Evolutionary conservation across 208 protist species (phyloP).

Genomic region (Naegleria fowleri): DNA sequence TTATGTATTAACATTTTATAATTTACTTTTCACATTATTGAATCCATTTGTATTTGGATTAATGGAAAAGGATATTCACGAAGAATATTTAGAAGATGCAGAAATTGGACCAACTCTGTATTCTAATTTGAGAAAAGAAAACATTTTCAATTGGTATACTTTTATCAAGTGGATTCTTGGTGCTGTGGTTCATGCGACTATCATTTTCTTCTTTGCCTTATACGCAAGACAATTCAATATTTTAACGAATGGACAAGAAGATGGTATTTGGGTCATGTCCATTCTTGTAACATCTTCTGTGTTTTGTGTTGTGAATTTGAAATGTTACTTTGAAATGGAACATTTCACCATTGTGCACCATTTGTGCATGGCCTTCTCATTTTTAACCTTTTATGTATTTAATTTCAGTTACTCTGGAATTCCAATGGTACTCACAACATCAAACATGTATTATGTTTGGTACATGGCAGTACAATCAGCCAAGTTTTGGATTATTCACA

Average conservation of each 20-base stretch:
- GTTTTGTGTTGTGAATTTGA: background rate
- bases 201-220: constrained; percentile 11
- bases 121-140: background rate
- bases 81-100: background rate
- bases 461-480: background rate
- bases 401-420: background rate
- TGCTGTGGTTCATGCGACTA: background rate
- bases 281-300: background rate
- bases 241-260: background rate
- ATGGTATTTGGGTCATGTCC: constrained; percentile 6
- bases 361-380: background rate
- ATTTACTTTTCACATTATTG: constrained; percentile 17
- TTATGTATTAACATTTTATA: constrained; percentile 10
- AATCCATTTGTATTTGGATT: constrained; percentile 8
- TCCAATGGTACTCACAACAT: background rate
- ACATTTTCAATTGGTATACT: background rate
- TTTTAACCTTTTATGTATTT: background rate
- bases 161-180: background rate
- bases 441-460: background rate
- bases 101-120: background rate
- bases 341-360: background rate
- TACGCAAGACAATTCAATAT: background rate
- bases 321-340: background rate
- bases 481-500: background rate
- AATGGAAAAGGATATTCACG: background rate